phyloP scores from a whole-genome alignment of 2,329 filamentous ascomycete species.

The Verticillium nubilum region DNA sequence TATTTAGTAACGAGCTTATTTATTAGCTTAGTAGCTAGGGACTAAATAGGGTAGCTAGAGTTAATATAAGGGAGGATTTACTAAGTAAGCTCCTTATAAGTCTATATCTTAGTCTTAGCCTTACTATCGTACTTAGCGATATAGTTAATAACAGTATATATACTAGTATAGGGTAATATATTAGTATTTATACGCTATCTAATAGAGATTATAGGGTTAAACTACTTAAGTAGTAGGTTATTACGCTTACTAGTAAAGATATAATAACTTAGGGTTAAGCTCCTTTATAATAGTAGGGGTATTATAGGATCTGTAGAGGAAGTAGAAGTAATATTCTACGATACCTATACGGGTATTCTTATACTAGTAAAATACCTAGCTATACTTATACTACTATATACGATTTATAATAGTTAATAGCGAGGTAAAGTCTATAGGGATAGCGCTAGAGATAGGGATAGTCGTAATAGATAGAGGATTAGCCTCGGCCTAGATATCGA shows the following conservation, averaged over 20 bases:
- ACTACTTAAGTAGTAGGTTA: not conserved
- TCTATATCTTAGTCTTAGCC: not conserved
- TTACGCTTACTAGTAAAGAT: not conserved
- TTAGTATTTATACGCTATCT: not conserved
- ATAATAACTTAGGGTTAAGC: not conserved
- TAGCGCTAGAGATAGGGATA: not conserved
- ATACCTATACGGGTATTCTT: not conserved
- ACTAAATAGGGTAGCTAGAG: not conserved
- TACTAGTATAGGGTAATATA: not conserved
- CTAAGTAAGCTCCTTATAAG: not conserved
- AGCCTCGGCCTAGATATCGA: not conserved
- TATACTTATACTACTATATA: not conserved
- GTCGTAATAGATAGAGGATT: not conserved
- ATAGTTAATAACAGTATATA: not conserved
- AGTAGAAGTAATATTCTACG: not conserved
- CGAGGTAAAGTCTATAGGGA: not conserved
- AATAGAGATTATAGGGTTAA: not conserved
- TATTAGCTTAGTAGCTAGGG: not conserved
- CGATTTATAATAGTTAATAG: not conserved
- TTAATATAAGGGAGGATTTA: not conserved
- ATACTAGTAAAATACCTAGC: not conserved
- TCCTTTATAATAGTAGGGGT: not conserved
- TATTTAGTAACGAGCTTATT: not conserved
- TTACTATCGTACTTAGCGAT: not conserved
- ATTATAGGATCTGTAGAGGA: not conserved